Evolutionary conservation across 2,329 filamentous ascomycete species (phyloP).

Genomic region (Verruconis gallopava): DNA sequence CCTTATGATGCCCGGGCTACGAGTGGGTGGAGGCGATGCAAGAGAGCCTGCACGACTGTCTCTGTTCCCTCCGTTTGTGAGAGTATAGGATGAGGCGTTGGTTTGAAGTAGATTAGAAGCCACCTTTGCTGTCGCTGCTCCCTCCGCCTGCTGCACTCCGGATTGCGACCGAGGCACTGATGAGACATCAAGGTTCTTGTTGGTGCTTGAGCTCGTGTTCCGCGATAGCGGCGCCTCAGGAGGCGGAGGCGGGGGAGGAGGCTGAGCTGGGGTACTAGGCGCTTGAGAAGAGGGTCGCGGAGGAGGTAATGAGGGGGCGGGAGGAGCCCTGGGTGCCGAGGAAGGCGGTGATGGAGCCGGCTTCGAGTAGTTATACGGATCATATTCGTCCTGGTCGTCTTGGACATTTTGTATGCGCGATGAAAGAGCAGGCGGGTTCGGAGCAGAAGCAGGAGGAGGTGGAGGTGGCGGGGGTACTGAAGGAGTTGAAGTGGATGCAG

Average conservation of each 20-base stretch:
- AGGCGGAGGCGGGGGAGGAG: constrained; percentile 12
- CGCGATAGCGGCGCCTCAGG: constrained; percentile 21
- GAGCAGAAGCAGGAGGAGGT: constrained; percentile 16
- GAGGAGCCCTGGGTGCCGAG: constrained; percentile 7
- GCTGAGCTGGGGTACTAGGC: constrained; percentile 12
- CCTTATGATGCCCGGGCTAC: constrained; percentile 15
- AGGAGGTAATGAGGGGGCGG: constrained; percentile 29
- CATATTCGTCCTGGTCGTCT: constrained; percentile 19
- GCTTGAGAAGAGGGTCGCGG: constrained; percentile 23
- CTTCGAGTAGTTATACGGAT: constrained; percentile 27
- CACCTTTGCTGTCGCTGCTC: constrained; percentile 25
- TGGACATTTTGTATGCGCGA: constrained; percentile 16
- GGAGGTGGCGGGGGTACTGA: constrained; percentile 28
- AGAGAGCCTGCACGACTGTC: constrained; percentile 12
- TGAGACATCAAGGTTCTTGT: not conserved
- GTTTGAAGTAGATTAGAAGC: constrained; percentile 57
- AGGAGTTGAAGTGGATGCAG: constrained; percentile 24
- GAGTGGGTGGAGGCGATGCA: constrained; percentile 13
- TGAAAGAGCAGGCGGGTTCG: constrained; percentile 11
- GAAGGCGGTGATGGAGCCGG: constrained; percentile 16
- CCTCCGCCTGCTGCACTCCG: constrained; percentile 17
- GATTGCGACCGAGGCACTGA: constrained; percentile 24
- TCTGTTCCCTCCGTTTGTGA: constrained; percentile 26
- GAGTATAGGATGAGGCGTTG: constrained; percentile 47
- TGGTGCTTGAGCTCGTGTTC: constrained; percentile 11